Evolutionary conservation across 306 rosid genomes (phyloP).

Genomic region (Erythrophleum fordii): DNA sequence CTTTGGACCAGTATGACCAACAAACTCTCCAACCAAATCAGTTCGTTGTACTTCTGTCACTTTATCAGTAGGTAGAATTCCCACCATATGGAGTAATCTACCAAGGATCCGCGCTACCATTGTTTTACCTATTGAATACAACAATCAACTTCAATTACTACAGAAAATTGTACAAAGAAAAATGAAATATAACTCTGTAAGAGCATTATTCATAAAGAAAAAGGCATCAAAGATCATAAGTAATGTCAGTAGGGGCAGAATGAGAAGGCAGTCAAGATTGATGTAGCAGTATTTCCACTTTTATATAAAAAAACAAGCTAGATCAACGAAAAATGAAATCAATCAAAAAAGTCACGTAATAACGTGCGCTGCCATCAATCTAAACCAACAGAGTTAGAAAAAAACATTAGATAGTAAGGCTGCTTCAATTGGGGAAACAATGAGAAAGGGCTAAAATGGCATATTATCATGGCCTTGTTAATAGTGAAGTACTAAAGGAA

Average conservation of each 20-base stretch:
- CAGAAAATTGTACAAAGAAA: background rate
- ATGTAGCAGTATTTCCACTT: background rate
- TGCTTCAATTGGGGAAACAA: background rate
- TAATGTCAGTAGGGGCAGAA: background rate
- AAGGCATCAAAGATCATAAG: background rate
- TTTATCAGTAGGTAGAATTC: slow-evolving; percentile 85
- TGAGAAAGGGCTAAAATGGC: background rate
- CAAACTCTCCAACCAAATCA: slow-evolving; percentile 96
- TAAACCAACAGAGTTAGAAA: background rate
- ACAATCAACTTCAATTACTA: slow-evolving; percentile 6
- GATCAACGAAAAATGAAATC: background rate
- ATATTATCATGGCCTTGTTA: background rate
- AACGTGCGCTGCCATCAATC: background rate
- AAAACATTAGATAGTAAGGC: background rate
- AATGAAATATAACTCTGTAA: background rate
- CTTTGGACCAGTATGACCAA: slow-evolving; percentile 98
- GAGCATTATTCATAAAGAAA: background rate
- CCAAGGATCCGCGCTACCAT: slow-evolving; percentile 97
- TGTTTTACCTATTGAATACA: slow-evolving; percentile 78
- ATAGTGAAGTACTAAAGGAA: background rate
- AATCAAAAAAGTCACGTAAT: background rate
- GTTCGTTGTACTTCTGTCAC: slow-evolving; percentile 98
- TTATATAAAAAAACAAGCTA: background rate
- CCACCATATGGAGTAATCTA: slow-evolving; percentile 90
- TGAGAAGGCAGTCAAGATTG: background rate